Evolutionary conservation across 2,329 filamentous ascomycete genomes (phyloP), one percentile per base, ranked within the genome.

Genomic region (Erysiphe neolycopersici): DNA sequence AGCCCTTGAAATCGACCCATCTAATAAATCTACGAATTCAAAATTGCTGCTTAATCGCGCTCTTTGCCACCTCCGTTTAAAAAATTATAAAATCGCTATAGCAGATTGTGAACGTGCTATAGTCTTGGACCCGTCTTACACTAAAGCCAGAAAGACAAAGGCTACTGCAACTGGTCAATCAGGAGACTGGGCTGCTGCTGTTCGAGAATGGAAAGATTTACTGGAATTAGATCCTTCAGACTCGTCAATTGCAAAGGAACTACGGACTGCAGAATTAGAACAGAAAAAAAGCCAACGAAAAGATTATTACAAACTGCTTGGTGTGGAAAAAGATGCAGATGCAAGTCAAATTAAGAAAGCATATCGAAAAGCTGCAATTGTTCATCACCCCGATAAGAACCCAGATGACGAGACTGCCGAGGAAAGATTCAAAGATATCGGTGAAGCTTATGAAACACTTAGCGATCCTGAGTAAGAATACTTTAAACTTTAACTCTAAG

Each of bases 271-370:
- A 1, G 87, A 98, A 63, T 65, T 94, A 22, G 89, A 98, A 63
- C 65, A 95, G 49, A 98, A 98, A 75, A 95, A 95, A 76, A 80
- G 79, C 59, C 79, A 87, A 62, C 71, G 89, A 48, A 98, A 98
- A 62, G 89, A 98, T 57, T 95, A 93, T 64, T 98, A 98, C 67
- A 94, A 94, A 71, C 93, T 95, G 51, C 73, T 98, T 43, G 80
- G 77, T 5, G 64, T 98, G 9, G 66, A 79, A 46, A 95, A 94
- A 67, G 79, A 85, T 48, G 84, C 84, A 33, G 71, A 71, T 36
- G 83, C 92, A 18, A 67, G 67, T 45, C 74, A 89, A 44, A 89
- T 98, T 65, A 98, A 95, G 69, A 87, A 85, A 64, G 89, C 87
- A 1, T 98, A 98, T 65, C 76, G 87, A 51, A 93, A 89, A 62